Evolutionary conservation across 108 stramenopile species (phyloP), one percentile per base, ranked within the genome.

Genomic region (Conticribra weissflogii): DNA sequence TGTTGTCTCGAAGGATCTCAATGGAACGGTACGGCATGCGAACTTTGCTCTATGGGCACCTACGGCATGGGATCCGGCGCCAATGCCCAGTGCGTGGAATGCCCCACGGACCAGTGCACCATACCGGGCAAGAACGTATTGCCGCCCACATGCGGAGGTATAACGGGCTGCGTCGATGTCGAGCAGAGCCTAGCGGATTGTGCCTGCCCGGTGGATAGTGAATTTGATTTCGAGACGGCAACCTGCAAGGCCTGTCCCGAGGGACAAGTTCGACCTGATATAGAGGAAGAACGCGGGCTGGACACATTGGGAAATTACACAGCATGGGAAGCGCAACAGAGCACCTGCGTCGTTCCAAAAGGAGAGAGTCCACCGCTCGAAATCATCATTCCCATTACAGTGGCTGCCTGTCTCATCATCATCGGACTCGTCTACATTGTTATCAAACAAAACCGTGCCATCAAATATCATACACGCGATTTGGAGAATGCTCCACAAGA

Each of bases 271-370:
- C 57, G 68, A 0, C 68, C 34, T 3, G 57, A 59, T 30, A 45
- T 21, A 24, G 54, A 19, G 7, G 55, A 36, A 47, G 58, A 25
- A 8, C 57, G 68, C 17, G 58, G 45, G 5, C 8, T 60, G 16
- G 58, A 60, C 21, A 70, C 68, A 2, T 27, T 70, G 2, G 68
- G 68, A 21, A 70, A 70, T 33, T 70, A 70, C 45, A 46, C 54
- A 19, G 25, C 33, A 1, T 70, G 68, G 68, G 68, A 70, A 36
- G 23, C 41, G 28, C 46, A 32, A 18, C 68, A 70, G 46, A 59
- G 68, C 12, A 59, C 29, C 23, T 70, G 68, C 22, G 18, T 16
- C 9, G 59, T 59, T 14, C 36, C n/a, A 2, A 9, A 16, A 44
- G 59, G 44, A 19, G 5, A 25, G 24, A 41, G 29, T 9, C 12